Base-by-base conservation (phyloP, 83 land plant genomes). In the Picea mariana region DNA sequence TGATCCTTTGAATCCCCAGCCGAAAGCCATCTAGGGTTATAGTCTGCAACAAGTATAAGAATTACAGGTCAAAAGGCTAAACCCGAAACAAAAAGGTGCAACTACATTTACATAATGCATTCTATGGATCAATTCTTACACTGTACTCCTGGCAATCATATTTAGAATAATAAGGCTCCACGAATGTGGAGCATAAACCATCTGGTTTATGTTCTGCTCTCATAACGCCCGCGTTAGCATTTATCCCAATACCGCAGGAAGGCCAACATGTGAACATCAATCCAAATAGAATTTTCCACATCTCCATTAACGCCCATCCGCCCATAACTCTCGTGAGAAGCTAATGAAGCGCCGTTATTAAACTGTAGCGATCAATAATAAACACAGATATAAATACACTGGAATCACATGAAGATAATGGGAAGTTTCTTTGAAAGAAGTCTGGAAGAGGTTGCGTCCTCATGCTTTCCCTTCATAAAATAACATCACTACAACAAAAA, bases 111-210 rank as follows among this genome's bases (percentile, higher is more conserved):
- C 21, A 2, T 6, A 3, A 42, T 42, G 44, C 44, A 42, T 2
- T 42, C 6, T 4, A 3, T 3, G 44, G 0, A 8, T 49, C 11
- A 27, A 21, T 11, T 24, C 26, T 66, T 49, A 49, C 55, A 49
- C 23, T 1, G 16, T 24, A 65, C 8, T 23, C 76, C 42, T 72
- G 76, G n/a, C 76, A 72, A 5, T 42, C n/a, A 72, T 72, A 72
- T 42, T 72, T 44, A 49, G 55, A 72, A 42, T 72, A 49, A 9
- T 49, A 72, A 7, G 76, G 76, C 7, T 72, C 2, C 76, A 72
- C 76, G 16, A 72, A 72, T 42, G 38, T 72, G 52, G 76, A 72
- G 23, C 76, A 72, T 2, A 72, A 9, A 7, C 76, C 76, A n/a
- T 44, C 42, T 72, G 21, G 23, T 44, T 72, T 42, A 0, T 42